Evolutionary conservation across 305 asterid genomes (phyloP), one percentile per base, ranked within the genome.

Genomic region (Ilex paraguariensis): DNA sequence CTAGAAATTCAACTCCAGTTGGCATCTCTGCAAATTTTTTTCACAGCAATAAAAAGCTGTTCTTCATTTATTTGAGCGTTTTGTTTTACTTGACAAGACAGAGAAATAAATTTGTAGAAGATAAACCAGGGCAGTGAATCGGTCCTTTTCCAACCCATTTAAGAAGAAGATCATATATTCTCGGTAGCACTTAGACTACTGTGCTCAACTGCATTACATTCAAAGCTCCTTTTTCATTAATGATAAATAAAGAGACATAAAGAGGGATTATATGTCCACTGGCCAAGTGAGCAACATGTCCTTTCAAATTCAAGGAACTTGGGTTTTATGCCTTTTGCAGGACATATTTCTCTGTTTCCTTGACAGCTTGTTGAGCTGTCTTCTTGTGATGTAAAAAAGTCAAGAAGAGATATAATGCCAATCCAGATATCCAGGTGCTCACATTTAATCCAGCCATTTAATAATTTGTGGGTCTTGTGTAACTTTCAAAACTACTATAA

Each of bases 341-440:
- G 69, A 66, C 69, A 70, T 52, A 59, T 69, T 59, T 59, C 71
- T 66, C 72, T 66, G n/a, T n/a, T 62, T 62, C 67, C 58, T 70
- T 72, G 75, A 72, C 77, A 63, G 74, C 72, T 75, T 67, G 68
- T 70, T 21, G 28, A 70, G 71, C 73, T 71, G 79, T 62, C 67
- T 54, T 67, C 66, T 51, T 52, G 53, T 60, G 61, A 69, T 72
- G 81, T 76, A 65, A 16, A 36, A 4, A 62, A 72, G 81, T 62
- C 64, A 56, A 62, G 59, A 56, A 62, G 39, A 16, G 16, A 11
- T 53, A 61, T 68, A 62, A 69, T 62, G 68, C 70, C 60, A 59
- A 39, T 57, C 31, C 66, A 55, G 57, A 51, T 63, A 62, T 60
- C 70, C 77, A 65, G 71, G 77, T 76, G 73, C 63, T 60, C 62